These are phyloP conservation scores for Trypanosoma boissoni DNA, from an alignment of 208 protist genomes.

Conservation along the genomic window DNA sequence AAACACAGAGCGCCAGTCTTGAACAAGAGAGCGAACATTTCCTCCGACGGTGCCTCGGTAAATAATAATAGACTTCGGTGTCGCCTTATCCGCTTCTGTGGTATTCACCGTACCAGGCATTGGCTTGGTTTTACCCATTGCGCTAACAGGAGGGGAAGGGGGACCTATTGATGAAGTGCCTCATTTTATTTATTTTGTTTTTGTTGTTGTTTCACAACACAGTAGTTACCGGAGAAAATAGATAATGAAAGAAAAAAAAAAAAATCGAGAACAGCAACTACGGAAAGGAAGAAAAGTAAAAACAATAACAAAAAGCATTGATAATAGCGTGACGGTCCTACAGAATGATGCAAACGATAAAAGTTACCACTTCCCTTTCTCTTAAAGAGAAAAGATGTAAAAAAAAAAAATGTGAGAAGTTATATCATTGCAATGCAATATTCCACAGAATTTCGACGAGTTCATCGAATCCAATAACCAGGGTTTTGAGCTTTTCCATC, in stretches of 20 bases:
- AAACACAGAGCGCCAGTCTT: constrained; percentile 89
- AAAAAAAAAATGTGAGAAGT: no score
- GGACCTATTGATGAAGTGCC: no score
- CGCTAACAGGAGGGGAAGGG: no score
- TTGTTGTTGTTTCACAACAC: no score
- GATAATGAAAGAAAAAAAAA: constrained; percentile 17
- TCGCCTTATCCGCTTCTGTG: constrained; percentile 83
- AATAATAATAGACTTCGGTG: constrained; percentile 90
- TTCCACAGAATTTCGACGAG: not conserved
- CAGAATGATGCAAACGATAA: no score
- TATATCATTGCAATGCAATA: no score
- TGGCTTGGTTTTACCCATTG: constrained; percentile 27
- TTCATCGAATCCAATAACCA: constrained; percentile 61
- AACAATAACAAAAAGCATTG: not conserved
- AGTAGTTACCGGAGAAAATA: no score
- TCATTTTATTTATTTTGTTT: constrained; percentile 16
- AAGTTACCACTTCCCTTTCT: no score
- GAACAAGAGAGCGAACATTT: constrained; percentile 81
- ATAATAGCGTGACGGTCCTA: not conserved
- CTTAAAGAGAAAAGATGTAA: no score
- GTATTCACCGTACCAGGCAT: constrained; percentile 81
- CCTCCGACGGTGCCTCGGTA: constrained; percentile 84
- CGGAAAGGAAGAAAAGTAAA: constrained; percentile 4
- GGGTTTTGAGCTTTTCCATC: constrained; percentile 29
- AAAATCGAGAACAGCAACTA: constrained; percentile 3